Evolutionary conservation across 306 rosid species (phyloP), one percentile per base, ranked within the genome.

Genomic region (Canavalia gladiata): DNA sequence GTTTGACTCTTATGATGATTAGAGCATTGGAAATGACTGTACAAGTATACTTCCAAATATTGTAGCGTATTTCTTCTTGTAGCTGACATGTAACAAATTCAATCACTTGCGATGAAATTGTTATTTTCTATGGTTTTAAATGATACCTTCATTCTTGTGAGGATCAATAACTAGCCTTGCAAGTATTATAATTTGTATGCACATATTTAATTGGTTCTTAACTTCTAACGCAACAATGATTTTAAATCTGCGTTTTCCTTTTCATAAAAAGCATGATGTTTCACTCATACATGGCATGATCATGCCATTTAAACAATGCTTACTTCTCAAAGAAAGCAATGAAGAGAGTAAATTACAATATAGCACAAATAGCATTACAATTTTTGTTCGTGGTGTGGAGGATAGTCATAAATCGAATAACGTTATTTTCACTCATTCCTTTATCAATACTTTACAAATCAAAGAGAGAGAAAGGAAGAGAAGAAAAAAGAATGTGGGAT

Each of bases 11-110:
- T 66, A 33, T 76, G 37, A 77, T 57, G 56, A 63, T 66, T 71
- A 63, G 71, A 72, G 0, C 25, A 18, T 67, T 77, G 42, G 63
- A 71, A 45, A 45, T 77, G 69, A 77, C 43, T 71, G 86, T 65
- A 74, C 67, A 49, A 67, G 75, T 55, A 77, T 59, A 33, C 50
- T 39, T 73, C 72, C 59, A 49, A 30, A 72, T 74, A 47, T 51
- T 77, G 64, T 35, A 66, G 50, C 35, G 4, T 37, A 70, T 76
- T 63, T 64, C 54, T 55, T 68, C 45, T 25, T 46, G 58, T 45
- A 83, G 76, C 77, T 79, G 74, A 74, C 62, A 39, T 66, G 67
- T 55, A 29, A 8, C 67, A 71, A 41, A 29, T 18, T 10, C 46
- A 11, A 70, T 77, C 45, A 30, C 75, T 4, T 42, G 30, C 18